Conservation (phyloP, 371 early-diverging fungal genomes). For the Dentiscutata heterogama region DNA sequence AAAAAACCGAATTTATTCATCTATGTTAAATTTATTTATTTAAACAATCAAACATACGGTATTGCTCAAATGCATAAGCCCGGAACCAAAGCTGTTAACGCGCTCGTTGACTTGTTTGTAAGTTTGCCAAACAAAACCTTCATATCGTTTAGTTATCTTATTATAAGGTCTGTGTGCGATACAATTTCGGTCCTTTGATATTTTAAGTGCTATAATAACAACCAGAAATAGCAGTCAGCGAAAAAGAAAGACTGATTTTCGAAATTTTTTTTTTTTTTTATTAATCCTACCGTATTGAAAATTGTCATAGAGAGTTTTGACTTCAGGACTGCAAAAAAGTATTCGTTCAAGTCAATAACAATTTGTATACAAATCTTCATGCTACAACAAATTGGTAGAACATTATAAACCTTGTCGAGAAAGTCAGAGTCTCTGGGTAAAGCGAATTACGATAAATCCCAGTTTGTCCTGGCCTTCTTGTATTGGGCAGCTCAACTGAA, state of each 20-base stretch:
- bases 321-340: constrained; percentile 1
- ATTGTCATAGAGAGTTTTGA: constrained; percentile 41
- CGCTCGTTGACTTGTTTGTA: constrained; percentile 65
- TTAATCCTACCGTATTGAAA: constrained; percentile 26
- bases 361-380: no score
- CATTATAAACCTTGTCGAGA: background rate
- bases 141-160: constrained; percentile 60
- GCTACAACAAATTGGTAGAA: background rate
- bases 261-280: no score
- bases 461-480: constrained; percentile 31
- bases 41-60: constrained; percentile 34
- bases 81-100: constrained; percentile 70
- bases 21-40: no score
- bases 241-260: background rate
- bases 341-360: background rate
- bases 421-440: background rate
- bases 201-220: constrained; percentile 6
- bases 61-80: constrained; percentile 59
- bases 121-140: constrained; percentile 71
- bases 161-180: constrained; percentile 66
- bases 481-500: constrained; percentile 33
- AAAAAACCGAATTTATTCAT: no score
- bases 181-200: constrained; percentile 23
- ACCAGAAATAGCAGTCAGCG: background rate
- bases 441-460: constrained; percentile 34